Evolutionary conservation across 2,329 filamentous ascomycete genomes (phyloP).

Genomic region (Bipolaris victoriae): DNA sequence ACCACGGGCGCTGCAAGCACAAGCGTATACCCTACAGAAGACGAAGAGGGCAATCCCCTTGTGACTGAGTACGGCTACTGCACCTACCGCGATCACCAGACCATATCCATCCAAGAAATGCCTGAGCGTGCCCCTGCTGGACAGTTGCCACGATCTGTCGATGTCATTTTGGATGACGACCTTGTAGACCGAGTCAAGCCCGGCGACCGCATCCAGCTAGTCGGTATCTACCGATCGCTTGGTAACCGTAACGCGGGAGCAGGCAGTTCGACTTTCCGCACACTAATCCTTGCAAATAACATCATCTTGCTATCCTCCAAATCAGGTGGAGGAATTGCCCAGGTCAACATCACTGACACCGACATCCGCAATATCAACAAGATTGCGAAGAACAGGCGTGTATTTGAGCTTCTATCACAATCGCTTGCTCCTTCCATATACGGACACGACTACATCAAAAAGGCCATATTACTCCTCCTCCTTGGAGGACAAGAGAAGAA

Average conservation of each 20-base stretch:
- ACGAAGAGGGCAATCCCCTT: slow-evolving; percentile 90
- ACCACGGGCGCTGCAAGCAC: slow-evolving; percentile 83
- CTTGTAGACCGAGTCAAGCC: slow-evolving; percentile 94
- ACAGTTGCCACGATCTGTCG: slow-evolving; percentile 91
- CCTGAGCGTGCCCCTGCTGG: slow-evolving; percentile 94
- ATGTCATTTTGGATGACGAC: slow-evolving; percentile 96
- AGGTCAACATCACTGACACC: slow-evolving; percentile 90
- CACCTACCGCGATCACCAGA: slow-evolving; percentile 95
- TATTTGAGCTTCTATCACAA: slow-evolving; percentile 91
- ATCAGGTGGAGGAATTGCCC: slow-evolving; percentile 90
- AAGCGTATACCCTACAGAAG: slow-evolving; percentile 92
- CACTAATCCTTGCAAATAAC: slow-evolving; percentile 91
- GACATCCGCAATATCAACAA: slow-evolving; percentile 99
- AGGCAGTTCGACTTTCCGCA: slow-evolving; percentile 93
- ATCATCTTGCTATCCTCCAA: slow-evolving; percentile 94
- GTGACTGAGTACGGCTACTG: slow-evolving; percentile 96
- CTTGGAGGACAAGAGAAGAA: slow-evolving; percentile 98
- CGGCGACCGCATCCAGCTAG: slow-evolving; percentile 92
- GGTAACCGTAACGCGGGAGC: slow-evolving; percentile 92
- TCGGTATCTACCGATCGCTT: slow-evolving; percentile 93
- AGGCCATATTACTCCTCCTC: slow-evolving; percentile 93
- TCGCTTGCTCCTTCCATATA: slow-evolving; percentile 96
- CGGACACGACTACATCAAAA: slow-evolving; percentile 97
- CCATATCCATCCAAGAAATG: slow-evolving; percentile 99
- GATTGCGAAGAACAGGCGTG: slow-evolving; percentile 88